Percentiles rank a stretch among this genome's conserved stretches.
Evolutionary conservation across 208 protist species (phyloP).

Genomic region (Wallacemonas collosoma): DNA sequence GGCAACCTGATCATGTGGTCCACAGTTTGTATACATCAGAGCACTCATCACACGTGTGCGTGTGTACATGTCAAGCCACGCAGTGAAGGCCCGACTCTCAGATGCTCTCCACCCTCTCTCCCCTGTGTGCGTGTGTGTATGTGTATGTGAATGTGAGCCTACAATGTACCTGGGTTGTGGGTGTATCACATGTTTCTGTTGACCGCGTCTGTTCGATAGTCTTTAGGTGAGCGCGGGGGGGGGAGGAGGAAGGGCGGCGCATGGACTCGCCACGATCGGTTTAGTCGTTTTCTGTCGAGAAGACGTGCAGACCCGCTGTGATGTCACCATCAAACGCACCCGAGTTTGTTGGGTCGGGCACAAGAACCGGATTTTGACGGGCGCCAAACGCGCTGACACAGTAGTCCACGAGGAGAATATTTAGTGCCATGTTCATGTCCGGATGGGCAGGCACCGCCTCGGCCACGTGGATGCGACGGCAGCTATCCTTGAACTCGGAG

Average conservation of each 20-base stretch:
- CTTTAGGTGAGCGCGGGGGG: no score
- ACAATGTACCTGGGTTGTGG: no score
- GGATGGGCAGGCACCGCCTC: conserved; percentile 30
- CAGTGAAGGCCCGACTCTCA: no score
- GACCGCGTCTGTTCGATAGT: no score
- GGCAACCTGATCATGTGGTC: no score
- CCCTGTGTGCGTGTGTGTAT: no score
- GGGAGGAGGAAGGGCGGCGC: not conserved
- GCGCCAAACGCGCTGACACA: conserved; percentile 41
- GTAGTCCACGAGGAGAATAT: conserved; percentile 46
- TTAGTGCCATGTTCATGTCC: conserved; percentile 23
- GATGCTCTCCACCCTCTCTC: no score
- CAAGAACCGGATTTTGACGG: not conserved
- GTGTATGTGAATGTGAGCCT: no score
- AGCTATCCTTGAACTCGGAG: conserved; percentile 76
- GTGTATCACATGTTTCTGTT: no score
- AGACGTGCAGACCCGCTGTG: conserved; percentile 41
- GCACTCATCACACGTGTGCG: no score
- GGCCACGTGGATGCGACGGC: conserved; percentile 55
- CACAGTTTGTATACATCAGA: no score
- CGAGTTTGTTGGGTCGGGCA: conserved; percentile 6
- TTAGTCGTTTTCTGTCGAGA: conserved; percentile 27
- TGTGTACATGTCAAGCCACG: no score
- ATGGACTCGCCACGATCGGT: not conserved
- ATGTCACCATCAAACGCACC: conserved; percentile 24